phyloP scores from a whole-genome alignment of 306 rosid genomes.

The Ziziphus jujuba region DNA sequence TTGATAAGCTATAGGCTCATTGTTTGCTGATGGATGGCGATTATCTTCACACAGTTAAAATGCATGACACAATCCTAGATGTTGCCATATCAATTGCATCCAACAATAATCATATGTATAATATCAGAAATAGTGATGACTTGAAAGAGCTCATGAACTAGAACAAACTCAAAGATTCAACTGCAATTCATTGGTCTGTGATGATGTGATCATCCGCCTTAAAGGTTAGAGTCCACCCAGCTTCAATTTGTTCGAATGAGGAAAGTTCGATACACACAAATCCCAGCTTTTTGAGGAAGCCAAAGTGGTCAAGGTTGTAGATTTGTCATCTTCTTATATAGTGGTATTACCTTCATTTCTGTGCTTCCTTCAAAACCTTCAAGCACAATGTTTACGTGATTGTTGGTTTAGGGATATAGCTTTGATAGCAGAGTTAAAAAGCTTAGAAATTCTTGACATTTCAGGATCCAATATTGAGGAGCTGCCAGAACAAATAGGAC shows the following conservation, averaged over 20 bases:
- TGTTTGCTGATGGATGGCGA: constrained; percentile 14
- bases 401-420: background rate
- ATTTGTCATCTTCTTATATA: fast-evolving
- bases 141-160: background rate
- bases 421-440: background rate
- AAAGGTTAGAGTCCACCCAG: too few species aligned
- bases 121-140: background rate
- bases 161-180: background rate
- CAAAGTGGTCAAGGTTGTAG: background rate
- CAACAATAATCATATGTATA: background rate
- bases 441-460: background rate
- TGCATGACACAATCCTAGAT: constrained; percentile 15
- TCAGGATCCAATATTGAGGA: fast-evolving
- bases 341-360: background rate
- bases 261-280: background rate
- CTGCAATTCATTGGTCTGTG: too few species aligned
- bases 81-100: constrained; percentile 8
- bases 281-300: fast-evolving
- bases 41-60: background rate
- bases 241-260: too few species aligned
- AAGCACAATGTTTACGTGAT: background rate
- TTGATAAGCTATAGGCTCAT: constrained; percentile 5
- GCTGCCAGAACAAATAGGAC: background rate
- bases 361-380: background rate
- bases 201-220: too few species aligned